Base-by-base conservation (phyloP, 208 protist species). In the Leishmania tropica region DNA sequence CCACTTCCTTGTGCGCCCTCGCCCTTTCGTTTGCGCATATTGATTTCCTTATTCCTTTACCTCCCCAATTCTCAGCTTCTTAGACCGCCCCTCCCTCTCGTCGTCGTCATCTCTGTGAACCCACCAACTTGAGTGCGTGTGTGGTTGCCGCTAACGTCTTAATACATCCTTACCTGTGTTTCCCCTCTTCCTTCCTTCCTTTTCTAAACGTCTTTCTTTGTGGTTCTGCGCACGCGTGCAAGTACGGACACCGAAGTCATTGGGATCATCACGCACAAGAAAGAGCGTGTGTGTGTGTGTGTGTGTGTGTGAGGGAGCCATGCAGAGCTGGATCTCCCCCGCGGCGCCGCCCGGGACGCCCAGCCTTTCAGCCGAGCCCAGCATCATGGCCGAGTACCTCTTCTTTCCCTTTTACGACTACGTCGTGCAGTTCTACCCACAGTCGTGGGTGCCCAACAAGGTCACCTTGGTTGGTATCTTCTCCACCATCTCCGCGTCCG, bases 341-440 rank as follows among this genome's bases (percentile, higher is more conserved):
- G 71, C 85, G 11, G 87, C 90, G 0, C 81, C 87, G 47, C 87
- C 87, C 8, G 79, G 79, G 35, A 83, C 71, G 11, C 87, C 87
- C 21, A 78, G 45, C 70, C 85, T 94, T 13, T 64, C 86, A 3
- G 87, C 95, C 19, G 75, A 95, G 84, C 86, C 87, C 8, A 95
- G 87, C 70, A 87, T 95, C 54, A 84, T 98, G 21, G 83, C 90
- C 54, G 93, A 96, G 87, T 92, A 96, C 81, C 65, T 96, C 47
- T 83, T 92, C 54, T 93, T 92, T 67, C 95, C 95, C 21, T 89
- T 98, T 58, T 98, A 98, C 79, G 93, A 96, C 81, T 88, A 60
- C n/a, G 37, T 96, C 56, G 87, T 94, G 42, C 78, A 74, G 53
- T 92, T 88, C 51, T 94, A 93, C 77, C 95, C 93, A 0, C 78